These are phyloP conservation scores for Fereydounia khargensis DNA, from an alignment of 1,284 basidiomycete species.

Conservation along the genomic window DNA sequence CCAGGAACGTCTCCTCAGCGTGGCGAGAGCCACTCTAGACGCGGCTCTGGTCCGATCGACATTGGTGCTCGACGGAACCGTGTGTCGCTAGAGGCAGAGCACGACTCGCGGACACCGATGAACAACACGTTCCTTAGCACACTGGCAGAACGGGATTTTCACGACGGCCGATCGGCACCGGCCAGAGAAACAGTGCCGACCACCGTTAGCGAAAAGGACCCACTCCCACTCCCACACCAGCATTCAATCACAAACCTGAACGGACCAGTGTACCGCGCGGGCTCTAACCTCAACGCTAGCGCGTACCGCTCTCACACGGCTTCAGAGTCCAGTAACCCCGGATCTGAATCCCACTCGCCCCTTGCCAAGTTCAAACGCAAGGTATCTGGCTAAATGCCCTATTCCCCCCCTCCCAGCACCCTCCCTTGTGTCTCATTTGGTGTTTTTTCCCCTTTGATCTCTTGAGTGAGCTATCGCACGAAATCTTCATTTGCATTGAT, in stretches of 20 bases:
- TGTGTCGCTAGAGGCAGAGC: neutral
- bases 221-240: slow-evolving; percentile 8
- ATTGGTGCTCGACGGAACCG: too few relatives aligned
- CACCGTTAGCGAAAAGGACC: slow-evolving; percentile 6
- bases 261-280: slow-evolving; percentile 15
- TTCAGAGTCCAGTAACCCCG: too few relatives aligned
- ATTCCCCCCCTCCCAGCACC: too few relatives aligned
- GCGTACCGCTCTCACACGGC: slow-evolving; percentile 5
- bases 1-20: too few relatives aligned
- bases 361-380: neutral
- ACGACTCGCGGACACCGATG: slow-evolving; percentile 59
- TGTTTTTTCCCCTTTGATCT: too few relatives aligned
- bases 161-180: slow-evolving; percentile 36
- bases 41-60: neutral
- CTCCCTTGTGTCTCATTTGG: too few relatives aligned
- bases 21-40: too few relatives aligned
- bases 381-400: too few relatives aligned
- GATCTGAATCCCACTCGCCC: neutral
- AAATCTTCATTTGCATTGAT: too few relatives aligned
- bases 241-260: slow-evolving; percentile 4
- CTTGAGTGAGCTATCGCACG: too few relatives aligned
- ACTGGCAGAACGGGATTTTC: slow-evolving; percentile 57
- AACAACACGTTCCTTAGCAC: slow-evolving; percentile 62
- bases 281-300: slow-evolving; percentile 25
- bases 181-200: slow-evolving; percentile 27